Conservation (phyloP, 371 early-diverging fungal genomes). For the Dinochytrium kinnereticum region DNA sequence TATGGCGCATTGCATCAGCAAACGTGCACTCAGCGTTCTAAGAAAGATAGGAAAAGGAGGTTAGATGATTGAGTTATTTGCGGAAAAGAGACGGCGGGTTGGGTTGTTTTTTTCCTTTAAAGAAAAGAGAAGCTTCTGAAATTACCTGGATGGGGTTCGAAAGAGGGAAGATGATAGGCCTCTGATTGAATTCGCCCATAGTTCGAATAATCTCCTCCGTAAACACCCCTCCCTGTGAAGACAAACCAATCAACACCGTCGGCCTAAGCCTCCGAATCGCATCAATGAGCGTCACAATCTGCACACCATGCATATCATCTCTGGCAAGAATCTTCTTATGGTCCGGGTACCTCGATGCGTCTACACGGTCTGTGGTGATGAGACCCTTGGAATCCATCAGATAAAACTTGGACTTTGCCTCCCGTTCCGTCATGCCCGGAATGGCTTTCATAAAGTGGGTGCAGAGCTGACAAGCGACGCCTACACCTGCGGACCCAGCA, state of each 20-base stretch:
- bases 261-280: conserved; percentile 59
- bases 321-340: conserved; percentile 72
- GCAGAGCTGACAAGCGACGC: conserved; percentile 83
- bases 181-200: conserved; percentile 75
- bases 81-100: too few relatives aligned
- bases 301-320: conserved; percentile 74
- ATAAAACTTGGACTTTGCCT: conserved; percentile 77
- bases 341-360: conserved; percentile 58
- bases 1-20: conserved; percentile 81
- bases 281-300: conserved; percentile 70
- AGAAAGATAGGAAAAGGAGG: too few relatives aligned
- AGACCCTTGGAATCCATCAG: conserved; percentile 79
- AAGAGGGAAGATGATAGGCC: conserved; percentile 91
- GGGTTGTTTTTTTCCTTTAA: too few relatives aligned
- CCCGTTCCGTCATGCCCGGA: conserved; percentile 64
- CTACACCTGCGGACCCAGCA: conserved; percentile 88
- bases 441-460: conserved; percentile 68
- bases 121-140: neutral
- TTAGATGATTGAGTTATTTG: too few relatives aligned
- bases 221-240: conserved; percentile 77
- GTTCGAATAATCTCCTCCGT: conserved; percentile 60
- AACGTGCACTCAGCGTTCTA: conserved; percentile 88
- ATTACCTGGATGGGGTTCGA: conserved; percentile 71
- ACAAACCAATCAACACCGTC: conserved; percentile 76
- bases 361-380: conserved; percentile 31